A percentile compares a stretch with the other conserved stretches of the same genome.
These are phyloP conservation scores for Elaeis guineensis DNA, from an alignment of 176 grass and related monocot species.

Conservation along the genomic window DNA sequence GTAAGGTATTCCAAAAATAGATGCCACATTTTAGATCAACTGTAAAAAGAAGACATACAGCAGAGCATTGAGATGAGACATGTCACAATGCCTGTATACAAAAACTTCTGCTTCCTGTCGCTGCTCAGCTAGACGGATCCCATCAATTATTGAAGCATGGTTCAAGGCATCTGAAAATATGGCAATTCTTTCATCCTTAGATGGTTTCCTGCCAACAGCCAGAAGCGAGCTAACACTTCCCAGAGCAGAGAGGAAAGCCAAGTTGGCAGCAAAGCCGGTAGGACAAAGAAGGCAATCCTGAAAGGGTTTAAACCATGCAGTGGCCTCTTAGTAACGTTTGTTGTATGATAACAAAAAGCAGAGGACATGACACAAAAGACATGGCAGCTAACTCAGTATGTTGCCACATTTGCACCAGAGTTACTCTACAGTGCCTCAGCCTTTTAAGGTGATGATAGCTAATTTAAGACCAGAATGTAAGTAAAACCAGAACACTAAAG, in stretches of 20 bases:
- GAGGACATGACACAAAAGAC: too few relatives aligned
- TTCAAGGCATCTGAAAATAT: constrained; percentile 90
- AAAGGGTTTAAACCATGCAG: constrained; percentile 2
- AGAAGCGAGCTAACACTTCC: constrained; percentile 60
- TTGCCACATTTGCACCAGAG: too few relatives aligned
- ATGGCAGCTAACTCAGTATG: too few relatives aligned
- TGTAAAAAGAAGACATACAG: constrained; percentile 36
- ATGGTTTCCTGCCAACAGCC: constrained; percentile 35
- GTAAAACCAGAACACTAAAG: too few relatives aligned
- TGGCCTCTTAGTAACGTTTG: neutral
- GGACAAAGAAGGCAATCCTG: constrained; percentile 89
- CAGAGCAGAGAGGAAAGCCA: constrained; percentile 65
- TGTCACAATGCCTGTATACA: constrained; percentile 81
- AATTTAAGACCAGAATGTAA: too few relatives aligned
- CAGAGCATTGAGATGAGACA: constrained; percentile 62
- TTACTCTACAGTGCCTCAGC: too few relatives aligned
- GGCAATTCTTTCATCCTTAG: constrained; percentile 36
- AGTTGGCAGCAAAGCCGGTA: constrained; percentile 81
- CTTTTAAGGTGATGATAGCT: too few relatives aligned
- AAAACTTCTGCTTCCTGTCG: constrained; percentile 54
- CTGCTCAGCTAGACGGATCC: constrained; percentile 55
- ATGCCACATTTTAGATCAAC: too few relatives aligned
- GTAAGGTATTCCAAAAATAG: too few relatives aligned
- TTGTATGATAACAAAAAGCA: neutral
- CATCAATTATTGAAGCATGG: constrained; percentile 95